Evolutionary conservation across 352 stramenopile species (phyloP).

Genomic region (Pythium brachiatum): DNA sequence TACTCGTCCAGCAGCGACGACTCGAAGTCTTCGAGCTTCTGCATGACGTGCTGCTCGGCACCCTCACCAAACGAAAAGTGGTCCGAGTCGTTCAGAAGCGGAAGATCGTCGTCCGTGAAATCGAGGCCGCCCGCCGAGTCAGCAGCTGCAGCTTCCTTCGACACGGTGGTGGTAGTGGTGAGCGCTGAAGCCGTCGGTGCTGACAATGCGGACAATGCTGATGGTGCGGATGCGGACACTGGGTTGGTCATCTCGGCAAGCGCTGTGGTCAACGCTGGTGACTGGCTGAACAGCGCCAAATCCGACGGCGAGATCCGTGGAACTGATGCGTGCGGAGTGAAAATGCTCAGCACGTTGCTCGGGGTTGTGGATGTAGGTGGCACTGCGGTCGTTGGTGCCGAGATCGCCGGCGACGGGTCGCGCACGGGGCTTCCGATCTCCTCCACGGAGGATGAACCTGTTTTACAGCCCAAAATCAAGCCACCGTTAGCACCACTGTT

Average conservation of each 20-base stretch:
- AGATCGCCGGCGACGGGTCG: constrained; percentile 35
- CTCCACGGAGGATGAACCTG: constrained; percentile 43
- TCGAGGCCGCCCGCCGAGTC: constrained; percentile 28
- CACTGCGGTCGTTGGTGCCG: constrained; percentile 18
- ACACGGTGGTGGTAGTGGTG: constrained; percentile 1
- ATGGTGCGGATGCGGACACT: constrained; percentile 8
- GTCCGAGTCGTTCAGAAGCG: constrained; percentile 63
- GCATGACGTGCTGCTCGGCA: constrained; percentile 82
- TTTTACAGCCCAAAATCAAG: background rate
- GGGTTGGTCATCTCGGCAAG: constrained; percentile 27
- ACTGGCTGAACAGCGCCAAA: constrained; percentile 1
- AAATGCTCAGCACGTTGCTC: constrained; percentile 79
- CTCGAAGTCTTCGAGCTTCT: constrained; percentile 87
- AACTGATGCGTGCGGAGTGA: constrained; percentile 36
- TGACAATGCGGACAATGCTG: background rate
- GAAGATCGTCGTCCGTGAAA: constrained; percentile 75
- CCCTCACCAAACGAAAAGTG: constrained; percentile 70
- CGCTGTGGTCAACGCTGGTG: background rate
- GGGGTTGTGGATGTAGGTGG: constrained; percentile 17
- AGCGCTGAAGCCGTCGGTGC: constrained; percentile 10
- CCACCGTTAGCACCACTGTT: background rate
- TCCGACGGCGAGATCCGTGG: constrained; percentile 10
- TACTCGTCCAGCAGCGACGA: constrained; percentile 86
- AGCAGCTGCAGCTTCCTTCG: background rate
- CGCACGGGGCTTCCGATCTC: constrained; percentile 43